Evolutionary conservation across 306 rosid species (phyloP), one percentile per base, ranked within the genome.

Genomic region (Trifolium dubium): DNA sequence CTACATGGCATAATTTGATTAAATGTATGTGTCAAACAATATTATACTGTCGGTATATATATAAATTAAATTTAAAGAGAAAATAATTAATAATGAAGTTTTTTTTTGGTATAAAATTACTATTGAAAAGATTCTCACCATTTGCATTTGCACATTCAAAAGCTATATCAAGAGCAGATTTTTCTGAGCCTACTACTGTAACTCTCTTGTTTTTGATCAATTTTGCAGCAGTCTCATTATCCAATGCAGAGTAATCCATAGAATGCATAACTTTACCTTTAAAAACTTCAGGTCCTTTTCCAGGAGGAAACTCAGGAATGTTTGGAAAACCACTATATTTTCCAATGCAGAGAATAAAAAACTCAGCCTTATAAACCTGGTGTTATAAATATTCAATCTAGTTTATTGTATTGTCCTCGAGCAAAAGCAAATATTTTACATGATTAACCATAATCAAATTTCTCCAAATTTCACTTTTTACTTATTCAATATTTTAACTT

Each of bases 81-180:
- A 23, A 23, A 23, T 23, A 23, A 23, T 23, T 1, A 23, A 23
- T 23, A 23, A 23, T 23, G 23, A 23, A 23, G 23, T 23, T 23
- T 23, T 23, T 23, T 23, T 23, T 23, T 23, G n/a, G n/a, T n/a
- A n/a, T n/a, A n/a, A n/a, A n/a, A n/a, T n/a, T n/a, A n/a, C n/a
- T n/a, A n/a, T 23, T 23, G 1, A 23, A 23, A 23, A 23, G 5
- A 49, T 49, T 14, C 55, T 49, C 3, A 49, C 55, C 55, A n/a
- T 49, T 49, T 47, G n/a, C n/a, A n/a, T 14, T 1, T n/a, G 55
- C 55, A 49, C 8, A 14, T 49, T 49, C 23, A 14, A 19, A n/a
- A 49, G 55, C 55, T 49, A 49, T 2, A 49, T 49, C 55, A 49
- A 14, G 55, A 49, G 55, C 55, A 49, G 55, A 49, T 49, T 49